Percentiles rank a stretch among this genome's conserved stretches.
These are phyloP conservation scores for Wickerhamiella sorbophila DNA, from an alignment of 805 yeast species.

Conservation along the genomic window DNA sequence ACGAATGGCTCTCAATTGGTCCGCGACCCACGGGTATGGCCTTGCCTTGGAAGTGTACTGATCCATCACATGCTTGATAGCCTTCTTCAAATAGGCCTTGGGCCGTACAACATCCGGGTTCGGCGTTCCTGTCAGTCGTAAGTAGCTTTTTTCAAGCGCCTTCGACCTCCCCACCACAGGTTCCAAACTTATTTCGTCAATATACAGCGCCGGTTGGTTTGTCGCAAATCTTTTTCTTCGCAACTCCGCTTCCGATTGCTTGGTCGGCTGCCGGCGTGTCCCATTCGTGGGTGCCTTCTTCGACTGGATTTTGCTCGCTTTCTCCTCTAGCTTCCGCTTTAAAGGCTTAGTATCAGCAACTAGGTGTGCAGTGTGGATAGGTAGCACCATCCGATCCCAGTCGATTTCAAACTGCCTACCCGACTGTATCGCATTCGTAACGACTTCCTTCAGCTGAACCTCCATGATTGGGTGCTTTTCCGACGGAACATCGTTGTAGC, in stretches of 20 bases:
- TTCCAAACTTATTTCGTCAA: constrained; percentile 8
- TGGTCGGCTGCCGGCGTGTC: not conserved
- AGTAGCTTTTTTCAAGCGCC: constrained; percentile 58
- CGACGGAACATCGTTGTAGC: constrained; percentile 31
- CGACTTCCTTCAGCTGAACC: constrained; percentile 34
- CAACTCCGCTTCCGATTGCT: not conserved
- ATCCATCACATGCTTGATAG: constrained; percentile 39
- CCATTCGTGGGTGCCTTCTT: not conserved
- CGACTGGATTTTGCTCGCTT: not conserved
- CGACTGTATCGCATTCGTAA: constrained; percentile 35
- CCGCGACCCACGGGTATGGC: constrained; percentile 60
- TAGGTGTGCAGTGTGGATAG: constrained; percentile 22
- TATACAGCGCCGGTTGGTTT: constrained; percentile 12
- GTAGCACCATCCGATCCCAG: constrained; percentile 41
- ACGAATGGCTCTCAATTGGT: constrained; percentile 81
- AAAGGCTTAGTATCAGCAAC: not conserved
- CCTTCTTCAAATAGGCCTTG: constrained; percentile 38
- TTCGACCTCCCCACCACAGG: constrained; percentile 49
- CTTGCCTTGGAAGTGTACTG: constrained; percentile 40
- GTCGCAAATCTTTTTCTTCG: not conserved
- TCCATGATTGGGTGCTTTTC: constrained; percentile 32
- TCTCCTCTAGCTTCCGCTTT: not conserved
- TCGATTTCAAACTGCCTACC: constrained; percentile 35
- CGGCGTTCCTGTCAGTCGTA: constrained; percentile 82
- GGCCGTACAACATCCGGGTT: constrained; percentile 79